Base-by-base conservation (phyloP, 2,329 filamentous ascomycete genomes). In the Trichoderma citrinoviride region DNA sequence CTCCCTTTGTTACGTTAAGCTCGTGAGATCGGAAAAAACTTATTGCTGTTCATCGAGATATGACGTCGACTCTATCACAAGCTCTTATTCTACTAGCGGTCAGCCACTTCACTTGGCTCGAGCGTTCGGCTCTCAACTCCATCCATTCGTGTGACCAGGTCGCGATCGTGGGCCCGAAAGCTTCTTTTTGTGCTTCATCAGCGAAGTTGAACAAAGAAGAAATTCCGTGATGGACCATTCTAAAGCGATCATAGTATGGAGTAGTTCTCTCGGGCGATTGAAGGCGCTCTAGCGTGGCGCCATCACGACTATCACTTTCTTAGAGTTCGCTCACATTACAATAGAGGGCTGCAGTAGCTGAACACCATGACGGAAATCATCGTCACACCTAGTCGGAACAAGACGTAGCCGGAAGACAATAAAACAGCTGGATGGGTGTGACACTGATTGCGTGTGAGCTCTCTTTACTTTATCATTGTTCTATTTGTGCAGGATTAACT, bases 321-420 rank as follows among this genome's bases (percentile, higher is more conserved):
- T 60, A n/a, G 25, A 60, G 56, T 49, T 40, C 29, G 37, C 25
- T 44, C 29, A 49, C 56, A 60, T 49, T 60, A 43, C 56, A 49
- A 40, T 5, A 10, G 25, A 25, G 8, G 14, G 37, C 21, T 15
- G 15, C 19, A 14, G 15, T n/a, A 37, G 19, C 21, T 33, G 17
- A 21, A 58, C 27, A 12, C 44, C 19, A 60, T 60, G 27, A 60
- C 56, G 44, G 47, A 37, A 60, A 10, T 25, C n/a, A 60, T 49
- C 29, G 44, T 60, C 56, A 40, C 29, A 12, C 17, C 2, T n/a
- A 27, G 27, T 25, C 44, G 8, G 19, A 40, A 23, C 37, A 21
- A 5, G 15, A 37, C 21, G 14, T 40, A 52, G 49, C 49, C 49
- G 49, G 14, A n/a, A 40, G 15, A 40, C 15, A 3, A 25, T 14